A percentile compares a stretch with the other conserved stretches of the same genome.
phyloP scores from a whole-genome alignment of 1,139 yeast species.

The Candida mesenterica region DNA sequence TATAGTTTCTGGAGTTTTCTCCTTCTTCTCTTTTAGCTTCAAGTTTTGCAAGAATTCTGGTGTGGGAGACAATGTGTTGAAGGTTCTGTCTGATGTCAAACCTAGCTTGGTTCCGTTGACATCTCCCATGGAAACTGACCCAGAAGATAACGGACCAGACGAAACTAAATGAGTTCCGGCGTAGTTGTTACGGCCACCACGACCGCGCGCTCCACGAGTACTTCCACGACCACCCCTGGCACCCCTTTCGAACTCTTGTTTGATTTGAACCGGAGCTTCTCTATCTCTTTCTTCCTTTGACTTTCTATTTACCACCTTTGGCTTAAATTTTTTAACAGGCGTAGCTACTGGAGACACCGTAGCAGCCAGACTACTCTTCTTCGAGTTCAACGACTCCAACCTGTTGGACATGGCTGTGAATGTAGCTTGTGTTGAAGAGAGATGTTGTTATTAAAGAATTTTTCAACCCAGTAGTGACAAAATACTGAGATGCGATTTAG shows the following conservation, averaged over 20 bases:
- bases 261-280: constrained; percentile 57
- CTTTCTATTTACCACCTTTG: constrained; percentile 80
- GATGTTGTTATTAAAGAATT: too few species aligned
- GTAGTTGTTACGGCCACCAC: constrained; percentile 46
- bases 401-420: constrained; percentile 37
- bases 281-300: constrained; percentile 81
- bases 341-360: background rate
- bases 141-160: constrained; percentile 71
- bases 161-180: constrained; percentile 69
- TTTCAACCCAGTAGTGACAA: background rate
- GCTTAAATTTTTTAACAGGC: constrained; percentile 63
- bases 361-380: constrained; percentile 17
- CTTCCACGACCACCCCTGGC: constrained; percentile 5
- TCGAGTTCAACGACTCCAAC: constrained; percentile 42
- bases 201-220: constrained; percentile 31
- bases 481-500: too few species aligned
- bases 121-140: constrained; percentile 51
- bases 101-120: constrained; percentile 28
- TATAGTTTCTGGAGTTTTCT: constrained; percentile 3
- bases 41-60: constrained; percentile 42
- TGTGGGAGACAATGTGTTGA: constrained; percentile 28
- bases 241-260: constrained; percentile 29
- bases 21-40: constrained; percentile 27
- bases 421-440: too few species aligned
- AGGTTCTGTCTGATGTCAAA: constrained; percentile 28